A percentile compares a stretch with the other conserved stretches of the same genome.
phyloP scores from a whole-genome alignment of 164 flowering plant genomes.

The Nymphaea thermarum region DNA sequence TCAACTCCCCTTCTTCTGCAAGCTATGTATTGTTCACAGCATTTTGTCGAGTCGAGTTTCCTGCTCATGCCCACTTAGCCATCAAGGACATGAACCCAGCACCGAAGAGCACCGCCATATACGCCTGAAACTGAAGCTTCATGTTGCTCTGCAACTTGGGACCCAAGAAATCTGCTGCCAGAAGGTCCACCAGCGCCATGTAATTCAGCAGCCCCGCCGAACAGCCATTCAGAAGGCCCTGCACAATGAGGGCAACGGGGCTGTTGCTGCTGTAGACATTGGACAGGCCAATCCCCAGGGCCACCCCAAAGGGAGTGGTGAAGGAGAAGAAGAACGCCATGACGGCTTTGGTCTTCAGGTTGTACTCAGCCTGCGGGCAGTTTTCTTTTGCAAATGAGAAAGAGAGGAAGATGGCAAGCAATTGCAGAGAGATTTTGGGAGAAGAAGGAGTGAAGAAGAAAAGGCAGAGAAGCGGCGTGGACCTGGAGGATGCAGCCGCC shows the following conservation, averaged over 20 bases:
- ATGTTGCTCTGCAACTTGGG: conserved; percentile 28
- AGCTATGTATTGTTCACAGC: no score
- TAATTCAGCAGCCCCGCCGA: conserved; percentile 35
- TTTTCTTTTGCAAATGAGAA: neutral
- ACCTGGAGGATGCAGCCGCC: conserved; percentile 14
- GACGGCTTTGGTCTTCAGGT: conserved; percentile 15
- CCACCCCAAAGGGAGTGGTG: conserved; percentile 44
- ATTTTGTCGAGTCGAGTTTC: no score
- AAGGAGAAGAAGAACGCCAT: conserved; percentile 50
- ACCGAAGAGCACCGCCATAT: conserved; percentile 27
- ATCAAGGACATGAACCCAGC: conserved; percentile 38
- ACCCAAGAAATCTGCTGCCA: conserved; percentile 42
- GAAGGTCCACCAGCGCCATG: conserved; percentile 46
- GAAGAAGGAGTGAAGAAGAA: neutral
- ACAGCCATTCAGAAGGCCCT: conserved; percentile 32
- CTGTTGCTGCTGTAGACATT: conserved; percentile 30
- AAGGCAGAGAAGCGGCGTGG: neutral
- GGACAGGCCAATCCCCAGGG: conserved; percentile 31
- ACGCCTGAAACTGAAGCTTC: conserved; percentile 31
- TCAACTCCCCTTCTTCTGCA: no score
- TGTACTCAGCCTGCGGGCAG: conserved; percentile 31
- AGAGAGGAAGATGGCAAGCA: neutral
- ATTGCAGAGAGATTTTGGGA: neutral
- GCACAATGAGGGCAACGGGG: conserved; percentile 32
- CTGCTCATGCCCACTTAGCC: conserved; percentile 32